phyloP scores from a whole-genome alignment of 2,329 filamentous ascomycete species.

The Cordyceps cateniannulata region DNA sequence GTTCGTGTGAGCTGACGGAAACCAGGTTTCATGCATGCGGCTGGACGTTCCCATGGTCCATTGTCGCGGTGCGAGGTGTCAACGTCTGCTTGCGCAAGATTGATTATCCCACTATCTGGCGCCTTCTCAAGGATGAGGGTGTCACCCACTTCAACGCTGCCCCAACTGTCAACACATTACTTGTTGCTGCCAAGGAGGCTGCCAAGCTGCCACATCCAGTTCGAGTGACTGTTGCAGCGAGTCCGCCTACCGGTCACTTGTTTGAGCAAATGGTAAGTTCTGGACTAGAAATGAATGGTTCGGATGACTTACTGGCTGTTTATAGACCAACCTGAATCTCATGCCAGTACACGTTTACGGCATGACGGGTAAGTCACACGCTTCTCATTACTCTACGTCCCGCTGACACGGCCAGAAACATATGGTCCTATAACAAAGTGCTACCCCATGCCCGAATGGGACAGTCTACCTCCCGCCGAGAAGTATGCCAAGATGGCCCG shows the following conservation, averaged over 20 bases:
- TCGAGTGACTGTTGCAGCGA: slow-evolving; percentile 85
- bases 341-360: slow-evolving; percentile 92
- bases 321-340: slow-evolving; percentile 60
- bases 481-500: slow-evolving; percentile 87
- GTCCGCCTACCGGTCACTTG: slow-evolving; percentile 79
- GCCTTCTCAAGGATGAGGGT: slow-evolving; percentile 72
- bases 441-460: slow-evolving; percentile 81
- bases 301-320: not conserved
- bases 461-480: slow-evolving; percentile 63
- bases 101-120: slow-evolving; percentile 91
- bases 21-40: slow-evolving; percentile 57
- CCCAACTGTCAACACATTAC: slow-evolving; percentile 89
- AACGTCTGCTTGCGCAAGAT: slow-evolving; percentile 94
- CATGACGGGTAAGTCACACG: slow-evolving; percentile 40
- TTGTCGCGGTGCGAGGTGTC: slow-evolving; percentile 90
- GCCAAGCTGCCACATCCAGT: slow-evolving; percentile 63
- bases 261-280: slow-evolving; percentile 79
- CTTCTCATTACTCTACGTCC: not conserved
- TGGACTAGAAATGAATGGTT: not conserved
- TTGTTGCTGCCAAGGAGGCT: slow-evolving; percentile 76
- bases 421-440: slow-evolving; percentile 95
- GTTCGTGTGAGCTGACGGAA: not conserved
- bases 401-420: slow-evolving; percentile 50
- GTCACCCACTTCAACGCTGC: slow-evolving; percentile 96
- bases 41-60: slow-evolving; percentile 90